Evolutionary conservation across 257 asterid species (phyloP), one percentile per base, ranked within the genome.

Genomic region (Lycium barbarum): DNA sequence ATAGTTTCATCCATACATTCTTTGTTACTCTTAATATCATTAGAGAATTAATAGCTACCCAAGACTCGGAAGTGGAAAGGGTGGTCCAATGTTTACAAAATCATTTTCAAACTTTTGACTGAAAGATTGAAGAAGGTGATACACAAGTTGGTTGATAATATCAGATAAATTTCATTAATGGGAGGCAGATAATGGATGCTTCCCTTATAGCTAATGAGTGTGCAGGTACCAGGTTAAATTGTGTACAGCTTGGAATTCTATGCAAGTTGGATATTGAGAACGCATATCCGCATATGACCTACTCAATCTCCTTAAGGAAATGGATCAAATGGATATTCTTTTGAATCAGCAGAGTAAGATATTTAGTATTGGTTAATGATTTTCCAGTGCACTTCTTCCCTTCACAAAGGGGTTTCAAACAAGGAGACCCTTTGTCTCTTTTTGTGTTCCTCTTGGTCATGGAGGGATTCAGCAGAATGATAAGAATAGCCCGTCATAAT

Each of bases 21-120:
- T 76, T 26, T 76, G 82, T 26, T 76, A 76, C 18, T 76, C 82
- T 76, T 76, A 51, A 51, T 76, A 51, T 76, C 47, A 76, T 51
- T 74, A 74, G 20, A 74, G 22, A 74, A 8, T 76, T n/a, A 76
- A 76, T 26, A 76, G 22, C 20, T 51, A 76, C 38, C 82, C 47
- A 22, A 51, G 47, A 7, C 63, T 26, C 6, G 5, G 82, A 76
- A 4, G 81, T 26, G 45, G 81, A 26, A 76, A 51, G 22, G 45
- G 47, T 14, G 43, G 47, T 26, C 26, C 45, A 26, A 76, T 35
- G 17, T 76, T 76, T 51, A 49, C 81, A 26, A 51, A 51, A 76
- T 49, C 61, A 74, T 47, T 74, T 74, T 49, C n/a, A 20, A 47
- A 12, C 43, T 74, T 74, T 74, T 74, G 61, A 20, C 40, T 6